Percentiles rank a stretch among this genome's conserved stretches.
phyloP scores from a whole-genome alignment of 1,284 basidiomycete species.

The Cryptococcus jaspeensis region DNA sequence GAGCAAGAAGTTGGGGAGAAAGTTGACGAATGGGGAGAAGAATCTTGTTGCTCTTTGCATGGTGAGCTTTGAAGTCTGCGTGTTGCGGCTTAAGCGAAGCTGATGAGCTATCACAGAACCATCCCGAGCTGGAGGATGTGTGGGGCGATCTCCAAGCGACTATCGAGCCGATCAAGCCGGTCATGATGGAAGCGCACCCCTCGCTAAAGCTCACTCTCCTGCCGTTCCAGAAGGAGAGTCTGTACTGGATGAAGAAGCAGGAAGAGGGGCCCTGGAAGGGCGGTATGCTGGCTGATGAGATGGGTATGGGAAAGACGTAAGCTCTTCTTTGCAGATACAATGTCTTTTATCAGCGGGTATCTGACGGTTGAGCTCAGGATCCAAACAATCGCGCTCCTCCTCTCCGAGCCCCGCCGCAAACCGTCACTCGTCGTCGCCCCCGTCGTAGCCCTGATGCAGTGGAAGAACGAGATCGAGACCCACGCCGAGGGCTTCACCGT shows the following conservation, averaged over 20 bases:
- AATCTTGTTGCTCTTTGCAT: conserved; percentile 63
- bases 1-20: conserved; percentile 62
- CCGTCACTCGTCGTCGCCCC: conserved; percentile 93
- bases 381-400: conserved; percentile 88
- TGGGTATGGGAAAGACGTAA: conserved; percentile 83
- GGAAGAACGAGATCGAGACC: conserved; percentile 88
- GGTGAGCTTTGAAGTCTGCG: conserved; percentile 31
- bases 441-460: conserved; percentile 98
- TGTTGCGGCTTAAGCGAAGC: background rate
- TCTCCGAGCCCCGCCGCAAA: conserved; percentile 63
- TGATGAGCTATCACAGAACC: conserved; percentile 39
- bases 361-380: conserved; percentile 60
- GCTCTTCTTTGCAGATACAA: conserved; percentile 2
- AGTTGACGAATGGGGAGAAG: conserved; percentile 77
- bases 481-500: conserved; percentile 75
- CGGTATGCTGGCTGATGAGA: conserved; percentile 79
- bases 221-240: conserved; percentile 83
- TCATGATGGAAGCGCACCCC: conserved; percentile 72
- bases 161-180: conserved; percentile 65
- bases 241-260: conserved; percentile 95
- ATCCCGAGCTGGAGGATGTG: conserved; percentile 70
- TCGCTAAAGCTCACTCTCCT: conserved; percentile 67
- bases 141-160: conserved; percentile 82
- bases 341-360: background rate
- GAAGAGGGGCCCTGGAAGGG: conserved; percentile 85